Percentiles rank a stretch among this genome's conserved stretches.
phyloP scores from a whole-genome alignment of 495 filamentous ascomycete species.

The Thozetella sp. region DNA sequence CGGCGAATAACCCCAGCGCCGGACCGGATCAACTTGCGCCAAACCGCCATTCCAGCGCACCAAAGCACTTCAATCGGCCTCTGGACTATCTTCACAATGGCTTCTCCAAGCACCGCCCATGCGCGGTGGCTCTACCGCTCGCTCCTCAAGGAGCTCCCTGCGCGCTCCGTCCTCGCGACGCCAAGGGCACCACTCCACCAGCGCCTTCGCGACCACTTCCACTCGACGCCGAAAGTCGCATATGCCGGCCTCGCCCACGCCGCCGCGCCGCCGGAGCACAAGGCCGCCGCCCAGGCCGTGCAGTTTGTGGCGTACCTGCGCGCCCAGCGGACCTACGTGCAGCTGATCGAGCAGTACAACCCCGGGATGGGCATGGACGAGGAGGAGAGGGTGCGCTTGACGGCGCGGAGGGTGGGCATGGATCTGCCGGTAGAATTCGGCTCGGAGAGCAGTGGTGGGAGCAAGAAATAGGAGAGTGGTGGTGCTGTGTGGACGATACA shows the following conservation, averaged over 20 bases:
- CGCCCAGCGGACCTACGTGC: slow-evolving; percentile 80
- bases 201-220: slow-evolving; percentile 58
- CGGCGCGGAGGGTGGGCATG: slow-evolving; percentile 87
- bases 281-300: slow-evolving; percentile 60
- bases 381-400: slow-evolving; percentile 81
- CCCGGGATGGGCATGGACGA: slow-evolving; percentile 83
- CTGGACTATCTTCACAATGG: slow-evolving; percentile 11
- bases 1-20: too few species aligned
- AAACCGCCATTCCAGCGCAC: too few species aligned
- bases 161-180: slow-evolving; percentile 55
- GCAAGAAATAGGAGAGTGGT: slow-evolving; percentile 6
- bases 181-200: slow-evolving; percentile 60
- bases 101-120: slow-evolving; percentile 30
- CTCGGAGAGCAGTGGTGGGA: slow-evolving; percentile 11
- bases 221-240: slow-evolving; percentile 19
- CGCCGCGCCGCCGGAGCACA: slow-evolving; percentile 12
- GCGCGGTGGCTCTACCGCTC: slow-evolving; percentile 83
- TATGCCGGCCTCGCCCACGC: slow-evolving; percentile 3
- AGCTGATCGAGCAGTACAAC: slow-evolving; percentile 88
- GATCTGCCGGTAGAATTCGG: slow-evolving; percentile 68
- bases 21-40: too few species aligned
- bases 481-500: background rate
- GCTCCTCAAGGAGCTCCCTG: slow-evolving; percentile 88
- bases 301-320: slow-evolving; percentile 79
- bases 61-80: background rate